A percentile compares a stretch with the other conserved stretches of the same genome.
Conservation (phyloP, 2,329 filamentous ascomycete genomes). For the Epichloe amarillans region DNA sequence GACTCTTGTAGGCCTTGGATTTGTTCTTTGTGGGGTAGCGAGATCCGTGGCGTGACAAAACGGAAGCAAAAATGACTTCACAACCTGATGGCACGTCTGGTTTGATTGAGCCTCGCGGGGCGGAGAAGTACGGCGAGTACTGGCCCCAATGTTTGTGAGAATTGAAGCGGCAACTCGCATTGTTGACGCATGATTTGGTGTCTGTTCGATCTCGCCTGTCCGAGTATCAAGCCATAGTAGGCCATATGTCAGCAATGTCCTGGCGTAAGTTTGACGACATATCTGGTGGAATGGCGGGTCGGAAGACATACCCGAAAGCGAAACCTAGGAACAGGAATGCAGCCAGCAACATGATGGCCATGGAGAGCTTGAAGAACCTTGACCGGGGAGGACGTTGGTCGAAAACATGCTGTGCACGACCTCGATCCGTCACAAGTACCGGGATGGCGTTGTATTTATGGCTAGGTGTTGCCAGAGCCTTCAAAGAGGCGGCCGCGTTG, state of each 20-base stretch:
- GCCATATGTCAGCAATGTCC: background rate
- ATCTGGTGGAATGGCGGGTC: background rate
- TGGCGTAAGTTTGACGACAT: background rate
- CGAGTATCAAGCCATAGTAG: background rate
- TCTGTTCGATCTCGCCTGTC: constrained; percentile 6
- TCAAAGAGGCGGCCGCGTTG: constrained; percentile 2
- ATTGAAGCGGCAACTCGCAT: constrained; percentile 36
- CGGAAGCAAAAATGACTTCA: constrained; percentile 62
- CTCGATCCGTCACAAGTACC: constrained; percentile 2
- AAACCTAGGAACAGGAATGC: constrained; percentile 7
- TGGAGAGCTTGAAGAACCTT: constrained; percentile 8
- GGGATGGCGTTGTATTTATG: constrained; percentile 19
- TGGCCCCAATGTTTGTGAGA: constrained; percentile 69
- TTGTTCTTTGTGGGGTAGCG: constrained; percentile 65
- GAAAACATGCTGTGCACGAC: background rate
- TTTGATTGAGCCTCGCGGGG: constrained; percentile 49
- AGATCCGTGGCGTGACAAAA: constrained; percentile 75
- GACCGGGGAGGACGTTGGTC: constrained; percentile 1
- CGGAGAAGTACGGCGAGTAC: constrained; percentile 73
- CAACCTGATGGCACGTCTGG: constrained; percentile 52
- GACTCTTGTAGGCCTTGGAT: constrained; percentile 45
- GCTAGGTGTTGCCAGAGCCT: constrained; percentile 10
- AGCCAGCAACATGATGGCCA: constrained; percentile 8
- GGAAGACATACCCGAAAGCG: constrained; percentile 8
- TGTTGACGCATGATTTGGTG: background rate